Conservation (phyloP, 2,329 filamentous ascomycete species). For the Lachnellula hyalina region DNA sequence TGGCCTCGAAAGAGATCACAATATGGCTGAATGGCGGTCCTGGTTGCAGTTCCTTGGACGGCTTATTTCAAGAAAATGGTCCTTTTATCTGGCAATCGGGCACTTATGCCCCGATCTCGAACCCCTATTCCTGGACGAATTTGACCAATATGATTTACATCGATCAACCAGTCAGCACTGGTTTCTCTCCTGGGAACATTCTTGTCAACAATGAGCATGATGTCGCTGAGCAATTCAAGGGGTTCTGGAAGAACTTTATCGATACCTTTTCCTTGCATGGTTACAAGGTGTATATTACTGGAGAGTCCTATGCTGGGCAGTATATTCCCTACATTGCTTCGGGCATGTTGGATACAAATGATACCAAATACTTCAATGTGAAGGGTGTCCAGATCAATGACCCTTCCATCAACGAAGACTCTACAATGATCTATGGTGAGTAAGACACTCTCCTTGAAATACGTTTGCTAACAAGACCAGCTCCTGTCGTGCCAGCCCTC, state of each 20-base stretch:
- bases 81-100: constrained; percentile 27
- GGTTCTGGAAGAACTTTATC: constrained; percentile 60
- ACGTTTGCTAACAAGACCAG: constrained; percentile 11
- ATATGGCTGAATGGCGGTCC: constrained; percentile 94
- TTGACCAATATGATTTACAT: constrained; percentile 28
- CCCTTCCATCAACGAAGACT: constrained; percentile 42
- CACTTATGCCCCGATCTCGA: constrained; percentile 23
- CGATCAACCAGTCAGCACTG: constrained; percentile 33
- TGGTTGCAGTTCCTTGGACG: constrained; percentile 91
- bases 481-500: constrained; percentile 43
- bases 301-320: constrained; percentile 56
- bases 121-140: constrained; percentile 27
- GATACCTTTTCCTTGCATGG: constrained; percentile 50
- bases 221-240: constrained; percentile 50
- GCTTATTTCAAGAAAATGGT: constrained; percentile 62
- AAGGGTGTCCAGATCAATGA: constrained; percentile 58
- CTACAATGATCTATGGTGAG: constrained; percentile 12
- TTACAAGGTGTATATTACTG: constrained; percentile 58
- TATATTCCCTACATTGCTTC: constrained; percentile 43
- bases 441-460: constrained; percentile 4
- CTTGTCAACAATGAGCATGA: constrained; percentile 48
- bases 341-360: constrained; percentile 41
- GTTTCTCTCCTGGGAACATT: constrained; percentile 50
- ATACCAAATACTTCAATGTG: constrained; percentile 54
- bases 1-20: constrained; percentile 43